Conservation (phyloP, 345 rosid species). For the Aquilaria yunnanensis region DNA sequence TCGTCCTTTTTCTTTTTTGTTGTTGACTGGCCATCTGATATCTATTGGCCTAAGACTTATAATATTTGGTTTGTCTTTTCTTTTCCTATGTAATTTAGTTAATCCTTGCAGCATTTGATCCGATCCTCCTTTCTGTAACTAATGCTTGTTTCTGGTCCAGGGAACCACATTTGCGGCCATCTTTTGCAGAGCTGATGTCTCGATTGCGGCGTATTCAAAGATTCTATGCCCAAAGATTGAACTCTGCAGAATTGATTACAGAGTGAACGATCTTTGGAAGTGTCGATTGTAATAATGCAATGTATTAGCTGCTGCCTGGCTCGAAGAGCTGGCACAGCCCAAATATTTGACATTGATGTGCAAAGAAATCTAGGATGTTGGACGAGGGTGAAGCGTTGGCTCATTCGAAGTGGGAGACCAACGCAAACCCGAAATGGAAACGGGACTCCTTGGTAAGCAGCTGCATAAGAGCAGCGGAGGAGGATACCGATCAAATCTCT, state of each 20-base stretch:
- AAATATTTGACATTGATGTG: conserved; percentile 22
- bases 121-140: too few relatives aligned
- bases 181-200: conserved; percentile 74
- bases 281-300: conserved; percentile 26
- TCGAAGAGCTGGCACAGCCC: conserved; percentile 62
- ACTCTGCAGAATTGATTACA: conserved; percentile 17
- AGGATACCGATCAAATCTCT: conserved; percentile 23
- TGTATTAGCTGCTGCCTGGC: conserved; percentile 26
- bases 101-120: background rate
- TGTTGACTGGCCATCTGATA: background rate
- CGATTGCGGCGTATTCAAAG: conserved; percentile 57
- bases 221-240: conserved; percentile 36
- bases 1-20: background rate
- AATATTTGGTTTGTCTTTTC: too few relatives aligned
- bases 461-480: conserved; percentile 49
- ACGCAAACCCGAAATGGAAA: conserved; percentile 31
- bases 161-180: conserved; percentile 80
- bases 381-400: conserved; percentile 48
- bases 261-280: conserved; percentile 9
- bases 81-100: conserved; percentile 7
- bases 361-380: conserved; percentile 23
- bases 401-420: conserved; percentile 93
- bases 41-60: background rate
- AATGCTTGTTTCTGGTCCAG: conserved; percentile 22
- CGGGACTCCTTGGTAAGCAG: conserved; percentile 23